Percentiles rank a stretch among this genome's conserved stretches.
These are phyloP conservation scores for Asparagopsis taxiformis DNA, from an alignment of 31 red algal species.

Conservation along the genomic window DNA sequence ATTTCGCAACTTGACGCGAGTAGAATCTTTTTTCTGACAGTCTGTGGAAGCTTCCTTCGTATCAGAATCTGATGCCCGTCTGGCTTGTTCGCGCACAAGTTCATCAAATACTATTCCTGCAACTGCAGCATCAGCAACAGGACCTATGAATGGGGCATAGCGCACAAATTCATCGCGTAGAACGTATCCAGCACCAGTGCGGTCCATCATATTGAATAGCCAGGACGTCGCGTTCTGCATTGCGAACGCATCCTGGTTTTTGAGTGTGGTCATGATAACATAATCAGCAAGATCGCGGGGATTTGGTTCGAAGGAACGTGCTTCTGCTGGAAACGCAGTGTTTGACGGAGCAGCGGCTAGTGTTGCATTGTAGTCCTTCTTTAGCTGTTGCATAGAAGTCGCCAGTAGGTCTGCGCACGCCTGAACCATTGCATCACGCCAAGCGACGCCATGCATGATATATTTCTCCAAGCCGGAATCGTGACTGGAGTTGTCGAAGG, in stretches of 20 bases:
- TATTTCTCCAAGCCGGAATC: not conserved
- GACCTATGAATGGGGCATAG: slow-evolving; percentile 69
- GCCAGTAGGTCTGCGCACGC: slow-evolving; percentile 65
- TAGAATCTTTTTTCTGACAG: too few species aligned
- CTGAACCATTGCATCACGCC: slow-evolving; percentile 64
- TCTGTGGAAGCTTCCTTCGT: not conserved
- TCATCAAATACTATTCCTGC: slow-evolving; percentile 73
- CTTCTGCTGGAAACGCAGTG: not conserved
- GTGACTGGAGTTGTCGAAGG: not conserved
- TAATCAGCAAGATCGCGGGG: slow-evolving; percentile 80
- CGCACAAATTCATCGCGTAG: slow-evolving; percentile 68
- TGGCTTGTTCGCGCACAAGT: slow-evolving; percentile 39
- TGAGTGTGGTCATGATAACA: slow-evolving; percentile 79
- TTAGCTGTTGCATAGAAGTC: slow-evolving; percentile 33
- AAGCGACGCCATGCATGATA: slow-evolving; percentile 26
- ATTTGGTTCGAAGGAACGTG: slow-evolving; percentile 11
- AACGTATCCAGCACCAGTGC: slow-evolving; percentile 66
- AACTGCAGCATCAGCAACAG: slow-evolving; percentile 67
- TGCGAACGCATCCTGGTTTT: slow-evolving; percentile 39
- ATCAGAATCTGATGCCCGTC: slow-evolving; percentile 11
- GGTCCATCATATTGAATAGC: slow-evolving; percentile 91
- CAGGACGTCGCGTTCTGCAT: slow-evolving; percentile 82
- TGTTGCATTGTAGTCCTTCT: slow-evolving; percentile 28
- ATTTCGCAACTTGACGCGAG: not conserved
- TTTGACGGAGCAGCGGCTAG: slow-evolving; percentile 3